Evolutionary conservation across 1,139 yeast species (phyloP).

Genomic region (Geotrichum candidum): DNA sequence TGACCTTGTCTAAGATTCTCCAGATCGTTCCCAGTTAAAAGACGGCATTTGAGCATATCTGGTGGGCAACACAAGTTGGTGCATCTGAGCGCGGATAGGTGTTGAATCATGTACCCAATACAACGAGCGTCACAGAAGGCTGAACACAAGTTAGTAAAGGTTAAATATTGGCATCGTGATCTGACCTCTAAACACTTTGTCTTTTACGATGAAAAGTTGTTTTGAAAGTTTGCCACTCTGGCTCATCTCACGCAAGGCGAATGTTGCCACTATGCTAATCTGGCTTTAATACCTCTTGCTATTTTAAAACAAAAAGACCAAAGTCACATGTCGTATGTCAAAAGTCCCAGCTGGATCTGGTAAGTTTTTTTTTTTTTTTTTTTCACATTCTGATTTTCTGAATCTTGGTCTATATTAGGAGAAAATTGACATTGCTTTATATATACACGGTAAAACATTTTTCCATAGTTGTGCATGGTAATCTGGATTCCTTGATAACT

Average conservation of each 20-base stretch:
- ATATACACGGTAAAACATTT: neutral
- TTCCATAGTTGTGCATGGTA: neutral
- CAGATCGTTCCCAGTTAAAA: neutral
- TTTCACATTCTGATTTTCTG: neutral
- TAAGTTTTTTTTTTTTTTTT: neutral
- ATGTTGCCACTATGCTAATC: no score
- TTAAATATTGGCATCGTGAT: no score
- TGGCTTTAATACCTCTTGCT: no score
- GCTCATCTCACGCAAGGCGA: no score
- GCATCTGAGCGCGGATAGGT: neutral
- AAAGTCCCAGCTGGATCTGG: no score
- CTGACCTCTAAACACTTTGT: no score
- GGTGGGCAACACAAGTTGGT: neutral
- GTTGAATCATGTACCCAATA: neutral
- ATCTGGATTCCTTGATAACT: neutral
- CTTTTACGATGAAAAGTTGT: neutral
- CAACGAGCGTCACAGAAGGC: neutral
- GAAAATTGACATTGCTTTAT: neutral
- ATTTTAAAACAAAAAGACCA: no score
- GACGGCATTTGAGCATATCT: neutral
- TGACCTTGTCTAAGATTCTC: neutral
- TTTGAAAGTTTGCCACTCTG: no score
- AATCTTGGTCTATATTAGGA: neutral
- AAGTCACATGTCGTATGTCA: no score
- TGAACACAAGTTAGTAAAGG: neutral